Conservation (phyloP, 2,329 filamentous ascomycete species). For the Trichoderma arundinaceum region DNA sequence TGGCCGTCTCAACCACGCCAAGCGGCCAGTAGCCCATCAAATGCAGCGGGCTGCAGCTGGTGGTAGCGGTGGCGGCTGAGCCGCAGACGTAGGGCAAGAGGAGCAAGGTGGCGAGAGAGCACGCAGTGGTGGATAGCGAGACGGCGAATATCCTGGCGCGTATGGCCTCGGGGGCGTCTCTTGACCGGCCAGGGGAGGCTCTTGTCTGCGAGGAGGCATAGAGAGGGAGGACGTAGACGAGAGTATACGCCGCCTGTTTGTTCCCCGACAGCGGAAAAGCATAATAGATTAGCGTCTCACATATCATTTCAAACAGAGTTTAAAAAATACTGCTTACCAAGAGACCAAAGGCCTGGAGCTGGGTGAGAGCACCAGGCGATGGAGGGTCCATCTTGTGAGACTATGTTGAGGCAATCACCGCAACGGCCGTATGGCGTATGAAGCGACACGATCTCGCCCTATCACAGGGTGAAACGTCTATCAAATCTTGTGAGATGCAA, state of each 20-base stretch:
- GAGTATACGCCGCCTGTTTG: constrained; percentile 72
- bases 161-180: constrained; percentile 90
- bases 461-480: background rate
- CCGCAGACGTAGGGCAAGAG: constrained; percentile 54
- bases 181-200: constrained; percentile 76
- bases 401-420: background rate
- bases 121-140: constrained; percentile 72
- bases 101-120: constrained; percentile 69
- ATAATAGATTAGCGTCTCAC: constrained; percentile 11
- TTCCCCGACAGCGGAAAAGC: background rate
- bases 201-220: constrained; percentile 82
- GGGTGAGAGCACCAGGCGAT: constrained; percentile 30
- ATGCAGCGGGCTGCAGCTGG: constrained; percentile 58
- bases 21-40: constrained; percentile 83
- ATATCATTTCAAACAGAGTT: background rate
- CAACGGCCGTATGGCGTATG: background rate
- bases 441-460: background rate
- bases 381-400: constrained; percentile 15
- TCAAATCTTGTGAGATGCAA: background rate
- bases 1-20: constrained; percentile 66
- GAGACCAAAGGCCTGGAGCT: constrained; percentile 39
- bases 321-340: constrained; percentile 38
- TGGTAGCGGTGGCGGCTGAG: constrained; percentile 49
- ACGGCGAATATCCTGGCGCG: constrained; percentile 83
- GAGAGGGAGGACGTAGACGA: constrained; percentile 88